Evolutionary conservation across 345 rosid genomes (phyloP).

Genomic region (Aegle marmelos): DNA sequence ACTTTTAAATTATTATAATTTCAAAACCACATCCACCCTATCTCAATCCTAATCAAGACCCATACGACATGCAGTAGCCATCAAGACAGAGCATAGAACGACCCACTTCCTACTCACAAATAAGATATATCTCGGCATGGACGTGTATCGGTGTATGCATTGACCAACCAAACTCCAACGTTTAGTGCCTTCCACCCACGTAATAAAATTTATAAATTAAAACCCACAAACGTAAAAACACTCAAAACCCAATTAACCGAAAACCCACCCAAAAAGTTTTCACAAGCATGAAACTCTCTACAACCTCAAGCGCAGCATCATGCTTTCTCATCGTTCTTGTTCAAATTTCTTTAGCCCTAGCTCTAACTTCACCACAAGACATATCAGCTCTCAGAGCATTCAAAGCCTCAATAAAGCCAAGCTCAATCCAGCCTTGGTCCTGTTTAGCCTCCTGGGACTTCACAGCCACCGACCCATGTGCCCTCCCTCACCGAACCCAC

Average conservation of each 20-base stretch:
- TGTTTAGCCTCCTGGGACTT: conserved; percentile 77
- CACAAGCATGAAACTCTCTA: background rate
- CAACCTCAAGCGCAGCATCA: background rate
- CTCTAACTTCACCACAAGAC: conserved; percentile 46
- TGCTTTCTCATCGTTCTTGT: conserved; percentile 2
- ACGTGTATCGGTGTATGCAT: background rate
- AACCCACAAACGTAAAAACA: background rate
- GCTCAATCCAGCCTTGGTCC: conserved; percentile 55
- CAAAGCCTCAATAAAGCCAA: conserved; percentile 49
- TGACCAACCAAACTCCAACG: background rate
- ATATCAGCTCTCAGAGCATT: conserved; percentile 60
- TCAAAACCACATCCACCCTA: no score
- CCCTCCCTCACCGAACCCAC: conserved; percentile 61
- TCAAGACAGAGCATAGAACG: background rate
- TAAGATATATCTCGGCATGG: background rate
- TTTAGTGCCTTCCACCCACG: background rate
- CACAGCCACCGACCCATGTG: conserved; percentile 62
- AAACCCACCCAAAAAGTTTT: background rate
- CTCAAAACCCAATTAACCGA: background rate
- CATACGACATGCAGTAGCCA: background rate
- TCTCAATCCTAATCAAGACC: no score
- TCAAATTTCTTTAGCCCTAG: background rate
- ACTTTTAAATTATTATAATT: no score
- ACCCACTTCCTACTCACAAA: background rate
- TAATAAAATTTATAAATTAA: background rate